Evolutionary conservation across 2,329 filamentous ascomycete genomes (phyloP).

Genomic region (Cercospora sp.): DNA sequence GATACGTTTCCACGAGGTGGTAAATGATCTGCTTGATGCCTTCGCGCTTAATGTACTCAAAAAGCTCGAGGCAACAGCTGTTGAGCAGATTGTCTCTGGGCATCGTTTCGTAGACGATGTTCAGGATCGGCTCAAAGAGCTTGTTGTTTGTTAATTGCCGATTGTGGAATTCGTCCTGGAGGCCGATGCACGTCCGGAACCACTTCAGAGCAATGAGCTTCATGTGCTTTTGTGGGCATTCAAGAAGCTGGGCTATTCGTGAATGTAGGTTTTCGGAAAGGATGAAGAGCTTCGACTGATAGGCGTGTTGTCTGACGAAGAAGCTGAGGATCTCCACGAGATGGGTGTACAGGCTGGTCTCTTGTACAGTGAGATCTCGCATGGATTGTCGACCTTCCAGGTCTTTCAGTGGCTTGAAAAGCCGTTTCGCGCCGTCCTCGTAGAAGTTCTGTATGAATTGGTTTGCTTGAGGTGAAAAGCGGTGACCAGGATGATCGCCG

Average conservation of each 20-base stretch:
- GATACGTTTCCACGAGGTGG: conserved; percentile 80
- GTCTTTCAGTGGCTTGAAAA: conserved; percentile 84
- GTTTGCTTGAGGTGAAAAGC: conserved; percentile 67
- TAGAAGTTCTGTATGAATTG: conserved; percentile 87
- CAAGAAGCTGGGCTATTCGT: conserved; percentile 78
- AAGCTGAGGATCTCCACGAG: conserved; percentile 91
- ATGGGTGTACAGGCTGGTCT: conserved; percentile 88
- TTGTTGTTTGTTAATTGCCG: conserved; percentile 79
- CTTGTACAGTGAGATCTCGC: conserved; percentile 68
- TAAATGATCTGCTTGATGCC: conserved; percentile 77
- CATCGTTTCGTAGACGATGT: conserved; percentile 81
- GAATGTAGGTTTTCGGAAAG: conserved; percentile 74
- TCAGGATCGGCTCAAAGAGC: conserved; percentile 79
- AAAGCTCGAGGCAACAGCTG: conserved; percentile 90
- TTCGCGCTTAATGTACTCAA: conserved; percentile 81
- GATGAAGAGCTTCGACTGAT: conserved; percentile 85
- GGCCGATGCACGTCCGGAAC: conserved; percentile 79
- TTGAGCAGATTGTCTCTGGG: conserved; percentile 90
- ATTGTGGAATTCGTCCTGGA: conserved; percentile 90
- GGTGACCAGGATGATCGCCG: conserved; percentile 22
- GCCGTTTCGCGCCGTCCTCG: conserved; percentile 76
- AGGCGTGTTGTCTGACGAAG: conserved; percentile 85
- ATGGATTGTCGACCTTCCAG: conserved; percentile 62
- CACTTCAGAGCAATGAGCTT: conserved; percentile 91
- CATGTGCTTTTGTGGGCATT: conserved; percentile 84